Conservation (phyloP, 345 rosid genomes). For the Sonneratia alba region DNA sequence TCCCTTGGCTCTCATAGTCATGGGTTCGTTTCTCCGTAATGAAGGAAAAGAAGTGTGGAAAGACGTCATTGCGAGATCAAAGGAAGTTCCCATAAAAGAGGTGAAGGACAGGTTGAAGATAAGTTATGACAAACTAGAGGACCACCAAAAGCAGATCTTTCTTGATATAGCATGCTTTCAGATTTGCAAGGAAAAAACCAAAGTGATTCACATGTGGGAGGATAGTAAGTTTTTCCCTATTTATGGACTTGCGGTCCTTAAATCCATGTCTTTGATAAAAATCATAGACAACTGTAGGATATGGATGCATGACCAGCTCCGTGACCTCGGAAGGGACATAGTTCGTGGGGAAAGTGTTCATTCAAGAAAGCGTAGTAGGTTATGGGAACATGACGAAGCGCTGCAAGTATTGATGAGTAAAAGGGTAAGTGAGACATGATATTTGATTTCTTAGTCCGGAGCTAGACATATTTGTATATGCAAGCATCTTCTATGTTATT, state of each 20-base stretch:
- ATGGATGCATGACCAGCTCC: constrained; percentile 5
- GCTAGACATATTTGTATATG: background rate
- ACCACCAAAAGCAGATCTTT: background rate
- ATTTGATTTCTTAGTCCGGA: background rate
- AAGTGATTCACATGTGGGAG: constrained; percentile 4
- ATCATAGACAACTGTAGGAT: background rate
- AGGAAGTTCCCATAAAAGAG: background rate
- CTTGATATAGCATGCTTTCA: constrained; percentile 9
- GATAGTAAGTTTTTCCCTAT: background rate
- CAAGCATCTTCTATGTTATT: background rate
- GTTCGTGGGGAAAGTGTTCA: background rate
- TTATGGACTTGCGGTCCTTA: background rate
- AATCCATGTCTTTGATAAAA: constrained; percentile 6
- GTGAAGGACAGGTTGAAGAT: constrained; percentile 1
- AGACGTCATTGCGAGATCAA: background rate
- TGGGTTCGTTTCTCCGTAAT: constrained; percentile 1
- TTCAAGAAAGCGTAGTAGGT: background rate
- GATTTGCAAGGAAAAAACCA: background rate
- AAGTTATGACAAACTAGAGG: constrained; percentile 5
- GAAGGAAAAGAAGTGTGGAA: background rate
- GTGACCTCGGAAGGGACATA: constrained; percentile 11
- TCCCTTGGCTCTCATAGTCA: constrained; percentile 2
- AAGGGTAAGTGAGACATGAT: background rate
- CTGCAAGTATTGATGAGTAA: background rate
- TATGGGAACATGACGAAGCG: background rate